Evolutionary conservation across 192 early-diverging fungal genomes (phyloP).

Genomic region (Coemansia sp.): DNA sequence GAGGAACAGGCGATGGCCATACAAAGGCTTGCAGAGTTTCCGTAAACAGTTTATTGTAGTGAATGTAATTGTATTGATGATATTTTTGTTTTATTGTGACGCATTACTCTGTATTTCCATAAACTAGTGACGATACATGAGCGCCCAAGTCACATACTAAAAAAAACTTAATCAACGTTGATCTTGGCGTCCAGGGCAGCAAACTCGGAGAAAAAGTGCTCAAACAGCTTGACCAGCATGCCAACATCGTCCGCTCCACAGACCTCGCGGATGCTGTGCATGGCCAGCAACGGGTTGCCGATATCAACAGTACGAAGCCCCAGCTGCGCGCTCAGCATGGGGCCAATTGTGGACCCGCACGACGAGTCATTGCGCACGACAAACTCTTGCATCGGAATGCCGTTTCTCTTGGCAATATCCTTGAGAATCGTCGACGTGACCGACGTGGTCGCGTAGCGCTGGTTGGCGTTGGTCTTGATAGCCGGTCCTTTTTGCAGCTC

Average conservation of each 20-base stretch:
- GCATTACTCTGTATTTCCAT: background rate
- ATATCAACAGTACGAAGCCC: conserved; percentile 96
- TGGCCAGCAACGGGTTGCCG: conserved; percentile 92
- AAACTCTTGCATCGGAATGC: conserved; percentile 86
- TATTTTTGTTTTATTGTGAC: background rate
- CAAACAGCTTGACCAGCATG: conserved; percentile 81
- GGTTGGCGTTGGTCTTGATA: conserved; percentile 97
- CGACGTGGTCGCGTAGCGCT: conserved; percentile 80
- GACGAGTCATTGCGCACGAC: conserved; percentile 91
- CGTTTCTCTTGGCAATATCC: conserved; percentile 73
- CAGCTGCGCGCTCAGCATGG: conserved; percentile 90
- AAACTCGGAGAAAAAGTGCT: conserved; percentile 57
- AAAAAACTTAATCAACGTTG: conserved; percentile 36
- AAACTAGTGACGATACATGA: background rate
- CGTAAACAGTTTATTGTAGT: background rate
- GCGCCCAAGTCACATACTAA: too few species aligned
- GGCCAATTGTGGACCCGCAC: conserved; percentile 97
- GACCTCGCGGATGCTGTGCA: conserved; percentile 96
- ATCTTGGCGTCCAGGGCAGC: conserved; percentile 52
- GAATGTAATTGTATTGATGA: background rate
- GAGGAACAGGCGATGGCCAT: conserved; percentile 49
- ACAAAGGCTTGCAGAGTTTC: conserved; percentile 17
- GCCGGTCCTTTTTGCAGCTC: conserved; percentile 91
- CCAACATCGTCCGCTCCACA: conserved; percentile 87
- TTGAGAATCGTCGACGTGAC: conserved; percentile 71